Evolutionary conservation across 371 early-diverging fungal species (phyloP), one percentile per base, ranked within the genome.

Genomic region (Mortierella sp.): DNA sequence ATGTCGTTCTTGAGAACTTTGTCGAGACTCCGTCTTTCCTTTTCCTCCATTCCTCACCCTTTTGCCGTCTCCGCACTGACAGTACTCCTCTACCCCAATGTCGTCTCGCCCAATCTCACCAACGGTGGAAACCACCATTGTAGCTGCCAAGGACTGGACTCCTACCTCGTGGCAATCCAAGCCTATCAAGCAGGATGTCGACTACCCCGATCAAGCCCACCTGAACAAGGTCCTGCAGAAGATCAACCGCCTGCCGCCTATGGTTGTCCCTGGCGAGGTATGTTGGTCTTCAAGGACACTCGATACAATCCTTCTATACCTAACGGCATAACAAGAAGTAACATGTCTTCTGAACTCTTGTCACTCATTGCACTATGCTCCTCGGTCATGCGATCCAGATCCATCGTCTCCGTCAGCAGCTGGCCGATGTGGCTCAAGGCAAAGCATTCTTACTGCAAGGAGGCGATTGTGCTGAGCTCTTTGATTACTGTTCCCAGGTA

Each of bases 381-480:
- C 39, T 57, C 34, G 17, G 52, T 21, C 24, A 13, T 44, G 6
- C n/a, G n/a, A 46, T 57, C 25, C 73, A 95, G 95, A 89, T 94
- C 80, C 85, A 90, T 58, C 87, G 86, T n/a, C 86, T 98, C 63
- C 88, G 92, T 57, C 79, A 80, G 19, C 95, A 96, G 71, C 86
- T 98, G 21, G 86, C 85, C 22, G 92, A 97, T 68, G 96, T 92
- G 21, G 96, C 96, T 40, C 85, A 90, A 56, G 94, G 94, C 54
- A 93, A 95, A 63, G 90, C 95, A 4, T 97, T 98, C 71, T 81
- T 98, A 54, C 83, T 98, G 37, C 97, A 97, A 81, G 98, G 98
- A 60, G 98, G 98, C 54, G 98, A 97, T 80, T 98, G 98, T 80
- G 98, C 98, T 24, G 98, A 98, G 82, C 86, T 94, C 41, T 98